Percentiles rank a stretch among this genome's conserved stretches.
Evolutionary conservation across 768 basidiomycete genomes (phyloP).

Genomic region (Mycena maculata): DNA sequence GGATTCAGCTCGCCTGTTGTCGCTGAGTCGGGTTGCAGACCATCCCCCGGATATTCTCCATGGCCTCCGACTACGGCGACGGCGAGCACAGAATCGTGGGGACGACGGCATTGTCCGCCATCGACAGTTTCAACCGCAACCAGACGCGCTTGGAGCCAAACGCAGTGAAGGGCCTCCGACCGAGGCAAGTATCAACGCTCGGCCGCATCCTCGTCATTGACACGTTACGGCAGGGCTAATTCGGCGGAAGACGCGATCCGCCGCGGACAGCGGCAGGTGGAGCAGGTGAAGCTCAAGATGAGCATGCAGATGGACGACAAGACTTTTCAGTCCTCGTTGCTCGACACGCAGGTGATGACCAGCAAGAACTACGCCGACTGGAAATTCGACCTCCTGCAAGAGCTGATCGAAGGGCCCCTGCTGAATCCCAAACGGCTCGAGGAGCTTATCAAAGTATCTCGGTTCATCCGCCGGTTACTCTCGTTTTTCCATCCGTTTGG

Average conservation of each 20-base stretch:
- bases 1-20: background rate
- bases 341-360: conserved; percentile 91
- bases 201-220: background rate
- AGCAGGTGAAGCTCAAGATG: conserved; percentile 89
- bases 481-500: conserved; percentile 93
- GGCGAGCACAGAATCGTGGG: conserved; percentile 86
- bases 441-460: conserved; percentile 91
- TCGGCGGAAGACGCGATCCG: conserved; percentile 88
- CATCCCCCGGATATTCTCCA: conserved; percentile 84
- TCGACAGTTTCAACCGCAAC: conserved; percentile 96
- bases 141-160: conserved; percentile 74
- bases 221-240: conserved; percentile 64
- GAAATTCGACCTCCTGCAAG: conserved; percentile 90
- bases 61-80: conserved; percentile 84
- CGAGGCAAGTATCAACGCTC: conserved; percentile 58
- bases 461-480: conserved; percentile 91
- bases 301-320: conserved; percentile 97
- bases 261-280: conserved; percentile 89
- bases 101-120: conserved; percentile 83
- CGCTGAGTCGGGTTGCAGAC: conserved; percentile 58
- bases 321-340: conserved; percentile 84
- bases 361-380: conserved; percentile 92
- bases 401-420: conserved; percentile 92
- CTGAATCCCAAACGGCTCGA: conserved; percentile 93
- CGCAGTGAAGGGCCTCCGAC: conserved; percentile 65